Evolutionary conservation across 2,329 filamentous ascomycete species (phyloP).

Genomic region (Lachnellula subtilissima): DNA sequence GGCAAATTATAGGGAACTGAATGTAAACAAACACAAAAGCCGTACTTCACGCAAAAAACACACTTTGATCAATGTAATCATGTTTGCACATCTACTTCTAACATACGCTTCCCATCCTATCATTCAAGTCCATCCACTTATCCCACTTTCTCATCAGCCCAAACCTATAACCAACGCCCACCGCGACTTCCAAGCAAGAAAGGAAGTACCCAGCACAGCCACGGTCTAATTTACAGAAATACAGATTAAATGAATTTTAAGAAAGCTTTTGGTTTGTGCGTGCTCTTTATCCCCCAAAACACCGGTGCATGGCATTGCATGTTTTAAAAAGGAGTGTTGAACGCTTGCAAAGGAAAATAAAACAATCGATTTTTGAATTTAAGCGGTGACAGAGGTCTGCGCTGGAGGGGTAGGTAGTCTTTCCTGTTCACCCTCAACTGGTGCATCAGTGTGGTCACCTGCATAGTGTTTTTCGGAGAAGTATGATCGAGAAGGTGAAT

Average conservation of each 20-base stretch:
- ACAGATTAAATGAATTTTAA: neutral
- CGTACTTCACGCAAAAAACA: too few species aligned
- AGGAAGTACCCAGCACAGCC: neutral
- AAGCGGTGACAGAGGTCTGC: neutral
- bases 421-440: neutral
- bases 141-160: too few species aligned
- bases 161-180: neutral
- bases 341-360: neutral
- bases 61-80: too few species aligned
- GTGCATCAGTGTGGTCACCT: neutral
- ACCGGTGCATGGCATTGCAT: neutral
- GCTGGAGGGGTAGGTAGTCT: neutral
- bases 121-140: too few species aligned
- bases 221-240: neutral
- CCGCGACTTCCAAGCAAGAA: neutral
- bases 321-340: neutral
- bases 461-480: neutral
- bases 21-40: too few species aligned
- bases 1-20: too few species aligned
- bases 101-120: too few species aligned
- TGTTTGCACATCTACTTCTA: too few species aligned
- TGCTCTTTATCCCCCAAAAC: neutral
- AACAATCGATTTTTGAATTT: neutral
- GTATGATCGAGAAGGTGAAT: constrained; percentile 4
- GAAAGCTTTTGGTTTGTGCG: neutral